phyloP scores from a whole-genome alignment of 345 rosid species.

The Eucalyptus globulus region DNA sequence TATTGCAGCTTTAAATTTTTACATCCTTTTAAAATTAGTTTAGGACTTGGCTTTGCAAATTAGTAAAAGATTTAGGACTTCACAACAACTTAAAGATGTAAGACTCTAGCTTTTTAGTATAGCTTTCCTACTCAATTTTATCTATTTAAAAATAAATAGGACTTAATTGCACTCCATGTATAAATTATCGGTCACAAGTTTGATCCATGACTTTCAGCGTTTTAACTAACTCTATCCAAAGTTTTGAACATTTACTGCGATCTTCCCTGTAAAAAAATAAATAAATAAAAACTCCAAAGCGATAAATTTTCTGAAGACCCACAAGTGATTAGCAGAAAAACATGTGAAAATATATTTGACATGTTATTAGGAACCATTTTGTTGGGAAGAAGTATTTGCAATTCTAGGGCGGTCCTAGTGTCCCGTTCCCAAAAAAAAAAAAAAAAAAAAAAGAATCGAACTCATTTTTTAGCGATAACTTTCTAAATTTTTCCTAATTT shows the following conservation, averaged over 20 bases:
- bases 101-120: neutral
- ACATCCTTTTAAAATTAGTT: neutral
- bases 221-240: neutral
- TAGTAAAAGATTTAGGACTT: neutral
- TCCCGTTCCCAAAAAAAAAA: neutral
- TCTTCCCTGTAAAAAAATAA: neutral
- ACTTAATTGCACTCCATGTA: neutral
- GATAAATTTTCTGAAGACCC: neutral
- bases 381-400: neutral
- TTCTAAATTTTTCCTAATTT: neutral
- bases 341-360: neutral
- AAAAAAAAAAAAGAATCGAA: too few species aligned
- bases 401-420: neutral
- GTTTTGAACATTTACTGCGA: neutral
- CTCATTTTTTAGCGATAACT: neutral
- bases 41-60: neutral
- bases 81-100: neutral
- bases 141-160: neutral
- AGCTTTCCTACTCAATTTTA: neutral
- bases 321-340: neutral
- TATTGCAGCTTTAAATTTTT: neutral
- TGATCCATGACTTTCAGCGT: neutral
- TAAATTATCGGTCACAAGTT: neutral
- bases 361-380: neutral
- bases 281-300: neutral